Conservation (phyloP, 1,139 yeast genomes). For the Diutina mesorugosa region DNA sequence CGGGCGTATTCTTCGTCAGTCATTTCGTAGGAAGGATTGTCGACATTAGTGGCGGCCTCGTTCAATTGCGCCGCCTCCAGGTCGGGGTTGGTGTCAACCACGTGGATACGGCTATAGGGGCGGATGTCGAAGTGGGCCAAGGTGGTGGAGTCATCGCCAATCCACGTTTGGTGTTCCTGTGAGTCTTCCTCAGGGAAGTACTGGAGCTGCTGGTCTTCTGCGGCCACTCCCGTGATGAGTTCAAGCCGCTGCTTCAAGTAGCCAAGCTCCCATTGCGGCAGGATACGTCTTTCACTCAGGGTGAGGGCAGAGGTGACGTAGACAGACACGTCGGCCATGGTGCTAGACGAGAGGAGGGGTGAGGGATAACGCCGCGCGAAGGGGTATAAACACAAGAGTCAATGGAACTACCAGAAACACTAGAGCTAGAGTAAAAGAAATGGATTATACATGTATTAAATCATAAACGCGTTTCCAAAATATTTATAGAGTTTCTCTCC, state of each 20-base stretch:
- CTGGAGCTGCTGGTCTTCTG: conserved; percentile 39
- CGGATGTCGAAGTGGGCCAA: conserved; percentile 14
- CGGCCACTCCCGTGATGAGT: conserved; percentile 68
- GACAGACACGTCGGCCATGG: conserved; percentile 30
- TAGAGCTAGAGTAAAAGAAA: too few relatives aligned
- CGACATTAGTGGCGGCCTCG: conserved; percentile 14
- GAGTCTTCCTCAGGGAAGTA: conserved; percentile 32
- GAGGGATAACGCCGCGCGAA: background rate
- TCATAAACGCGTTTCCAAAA: too few relatives aligned
- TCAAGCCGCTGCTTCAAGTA: conserved; percentile 50
- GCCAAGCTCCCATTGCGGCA: conserved; percentile 48
- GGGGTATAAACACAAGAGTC: too few relatives aligned
- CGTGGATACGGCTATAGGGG: conserved; percentile 35
- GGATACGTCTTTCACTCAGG: conserved; percentile 58
- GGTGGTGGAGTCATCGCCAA: conserved; percentile 10
- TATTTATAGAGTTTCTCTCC: too few relatives aligned
- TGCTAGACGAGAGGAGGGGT: background rate
- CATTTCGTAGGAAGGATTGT: conserved; percentile 35
- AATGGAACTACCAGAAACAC: too few relatives aligned
- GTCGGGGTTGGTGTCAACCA: conserved; percentile 39
- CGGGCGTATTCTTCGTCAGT: conserved; percentile 57
- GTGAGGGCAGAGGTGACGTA: conserved; percentile 54
- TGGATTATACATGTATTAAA: too few relatives aligned
- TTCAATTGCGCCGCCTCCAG: conserved; percentile 30
- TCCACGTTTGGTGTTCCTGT: conserved; percentile 13